These are phyloP conservation scores for Westerdykella sp. DNA, from an alignment of 2,329 filamentous ascomycete genomes.

Conservation along the genomic window DNA sequence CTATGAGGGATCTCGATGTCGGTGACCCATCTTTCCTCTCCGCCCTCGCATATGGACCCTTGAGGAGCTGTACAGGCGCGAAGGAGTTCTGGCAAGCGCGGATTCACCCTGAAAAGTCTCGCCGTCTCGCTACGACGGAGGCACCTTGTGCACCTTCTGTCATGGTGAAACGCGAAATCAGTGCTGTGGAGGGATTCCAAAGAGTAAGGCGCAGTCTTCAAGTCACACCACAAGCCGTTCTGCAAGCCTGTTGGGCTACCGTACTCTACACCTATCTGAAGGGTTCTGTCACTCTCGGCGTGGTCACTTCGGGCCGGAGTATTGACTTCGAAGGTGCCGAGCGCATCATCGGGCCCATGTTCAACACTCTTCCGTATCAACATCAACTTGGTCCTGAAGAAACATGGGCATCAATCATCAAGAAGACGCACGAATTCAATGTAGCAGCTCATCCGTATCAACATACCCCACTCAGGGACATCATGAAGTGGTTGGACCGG, in stretches of 20 bases:
- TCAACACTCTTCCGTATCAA: conserved; percentile 80
- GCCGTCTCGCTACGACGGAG: background rate
- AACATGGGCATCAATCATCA: conserved; percentile 57
- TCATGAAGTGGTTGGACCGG: conserved; percentile 69
- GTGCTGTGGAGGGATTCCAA: conserved; percentile 44
- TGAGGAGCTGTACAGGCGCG: conserved; percentile 47
- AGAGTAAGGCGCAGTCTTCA: conserved; percentile 52
- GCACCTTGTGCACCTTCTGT: conserved; percentile 5
- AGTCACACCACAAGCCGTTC: conserved; percentile 71
- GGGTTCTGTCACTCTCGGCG: conserved; percentile 55
- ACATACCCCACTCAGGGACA: conserved; percentile 69
- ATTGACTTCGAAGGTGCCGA: conserved; percentile 63
- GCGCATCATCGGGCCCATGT: conserved; percentile 69
- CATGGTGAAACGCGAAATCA: conserved; percentile 29
- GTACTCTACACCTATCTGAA: conserved; percentile 51
- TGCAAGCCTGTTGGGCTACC: conserved; percentile 68
- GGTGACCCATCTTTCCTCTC: conserved; percentile 57
- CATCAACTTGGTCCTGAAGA: conserved; percentile 41
- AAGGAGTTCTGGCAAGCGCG: conserved; percentile 59
- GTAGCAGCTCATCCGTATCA: conserved; percentile 64
- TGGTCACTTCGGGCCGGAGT: conserved; percentile 72
- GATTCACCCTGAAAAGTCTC: conserved; percentile 19
- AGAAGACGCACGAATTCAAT: conserved; percentile 65
- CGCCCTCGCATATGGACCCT: conserved; percentile 62
- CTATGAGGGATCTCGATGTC: conserved; percentile 7